phyloP scores from a whole-genome alignment of 2,329 filamentous ascomycete species.

The Xylaria sp. region DNA sequence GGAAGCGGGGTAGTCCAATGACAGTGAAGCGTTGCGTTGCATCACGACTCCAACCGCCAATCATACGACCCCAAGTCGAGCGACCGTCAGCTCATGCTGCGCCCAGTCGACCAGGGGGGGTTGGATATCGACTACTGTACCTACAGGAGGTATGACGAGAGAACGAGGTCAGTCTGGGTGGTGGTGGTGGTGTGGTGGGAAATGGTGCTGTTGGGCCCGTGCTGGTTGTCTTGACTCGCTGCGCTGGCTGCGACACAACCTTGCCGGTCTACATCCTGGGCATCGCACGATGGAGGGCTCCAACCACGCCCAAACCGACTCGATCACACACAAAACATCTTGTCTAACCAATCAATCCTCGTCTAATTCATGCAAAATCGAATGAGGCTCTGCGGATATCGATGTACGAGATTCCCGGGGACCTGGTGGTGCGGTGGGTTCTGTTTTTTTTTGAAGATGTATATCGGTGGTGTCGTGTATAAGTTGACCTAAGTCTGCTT shows the following conservation, averaged over 20 bases:
- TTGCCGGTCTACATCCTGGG: neutral
- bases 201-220: conserved; percentile 14
- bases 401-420: neutral
- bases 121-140: conserved; percentile 3
- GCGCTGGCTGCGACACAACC: conserved; percentile 1
- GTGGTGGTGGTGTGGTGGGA: neutral
- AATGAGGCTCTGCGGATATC: conserved; percentile 22
- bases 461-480: neutral
- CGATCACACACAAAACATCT: neutral
- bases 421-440: neutral
- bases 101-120: conserved; percentile 21
- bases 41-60: conserved; percentile 35
- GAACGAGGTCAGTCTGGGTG: no score
- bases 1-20: conserved; percentile 43
- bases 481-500: neutral
- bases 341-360: conserved; percentile 15
- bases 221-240: neutral
- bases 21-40: conserved; percentile 28
- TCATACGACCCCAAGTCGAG: conserved; percentile 33
- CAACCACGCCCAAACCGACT: conserved; percentile 5
- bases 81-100: conserved; percentile 31
- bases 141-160: no score
- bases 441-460: neutral
- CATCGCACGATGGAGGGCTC: conserved; percentile 14
- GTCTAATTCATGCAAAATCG: neutral